Evolutionary conservation across 179 eudicot species (phyloP), one percentile per base, ranked within the genome.

Genomic region (Carnegiea gigantea): DNA sequence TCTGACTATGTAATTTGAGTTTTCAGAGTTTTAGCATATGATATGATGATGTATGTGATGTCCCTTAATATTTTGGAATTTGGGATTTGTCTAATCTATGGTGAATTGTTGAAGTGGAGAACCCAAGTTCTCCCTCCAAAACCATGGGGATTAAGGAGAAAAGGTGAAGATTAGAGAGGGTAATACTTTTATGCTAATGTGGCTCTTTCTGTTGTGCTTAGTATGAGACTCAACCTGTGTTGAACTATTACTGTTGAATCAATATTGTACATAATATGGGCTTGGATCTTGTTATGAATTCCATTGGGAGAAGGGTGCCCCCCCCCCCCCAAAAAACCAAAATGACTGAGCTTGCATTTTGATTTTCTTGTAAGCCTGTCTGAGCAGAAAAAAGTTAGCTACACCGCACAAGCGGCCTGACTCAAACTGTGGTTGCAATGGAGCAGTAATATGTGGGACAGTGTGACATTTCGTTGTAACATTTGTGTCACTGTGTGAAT

Each of bases 1-100:
- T 89, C 88, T 81, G 92, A 88, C 83, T 91, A 91, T 87, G 93
- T 91, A 21, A 89, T 91, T 33, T 91, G 73, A 84, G 79, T n/a
- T 5, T 79, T 12, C 18, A 51, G 28, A 13, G 14, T 48, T 40
- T 74, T 30, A 46, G 43, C 21, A 20, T 60, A 80, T 74, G 62
- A 28, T 74, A 26, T 75, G 43, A 21, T 51, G 57, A 24, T 49
- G 6, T 11, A 3, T 75, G 26, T 75, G 60, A 48, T 5, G 7
- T 20, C n/a, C n/a, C 62, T 57, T 57, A 20, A 57, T 15, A 57
- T 57, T 57, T 57, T 15, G 77, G 77, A 2, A 17, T 71, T 4
- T 72, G 64, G 33, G 77, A 33, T n/a, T 13, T 49, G 4, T 8
- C 30, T 11, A 51, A 17, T 51, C 57, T 60, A 8, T 70, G 76